A percentile compares a stretch with the other conserved stretches of the same genome.
These are phyloP conservation scores for Tillandsia leiboldiana DNA, from an alignment of 176 grass and related monocot species.

Conservation along the genomic window DNA sequence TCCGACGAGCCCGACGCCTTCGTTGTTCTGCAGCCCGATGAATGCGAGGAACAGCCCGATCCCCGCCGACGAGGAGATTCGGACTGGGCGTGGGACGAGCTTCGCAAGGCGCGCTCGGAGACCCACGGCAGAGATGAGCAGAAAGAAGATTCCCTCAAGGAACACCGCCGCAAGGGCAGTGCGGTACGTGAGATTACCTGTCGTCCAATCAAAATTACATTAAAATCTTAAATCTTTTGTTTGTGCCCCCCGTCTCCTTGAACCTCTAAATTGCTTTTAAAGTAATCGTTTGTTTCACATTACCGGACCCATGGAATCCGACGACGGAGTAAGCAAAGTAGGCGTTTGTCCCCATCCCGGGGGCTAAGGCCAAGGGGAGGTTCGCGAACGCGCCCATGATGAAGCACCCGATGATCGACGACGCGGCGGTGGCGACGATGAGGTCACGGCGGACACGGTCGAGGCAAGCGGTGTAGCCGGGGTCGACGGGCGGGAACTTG, in stretches of 20 bases:
- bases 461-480: conserved; percentile 54
- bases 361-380: conserved; percentile 54
- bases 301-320: conserved; percentile 69
- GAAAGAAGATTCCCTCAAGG: conserved; percentile 64
- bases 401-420: conserved; percentile 54
- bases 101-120: conserved; percentile 44
- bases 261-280: no score
- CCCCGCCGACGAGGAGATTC: conserved; percentile 53
- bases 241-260: no score
- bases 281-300: no score
- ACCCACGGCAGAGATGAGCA: conserved; percentile 43
- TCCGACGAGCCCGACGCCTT: conserved; percentile 53
- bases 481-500: conserved; percentile 74
- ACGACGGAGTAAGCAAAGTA: conserved; percentile 82
- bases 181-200: conserved; percentile 34
- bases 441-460: conserved; percentile 48
- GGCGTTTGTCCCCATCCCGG: conserved; percentile 81
- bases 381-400: conserved; percentile 77
- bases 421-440: conserved; percentile 75
- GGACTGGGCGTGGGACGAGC: conserved; percentile 51
- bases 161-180: conserved; percentile 70
- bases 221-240: no score
- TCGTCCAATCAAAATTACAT: no score
- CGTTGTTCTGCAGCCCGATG: conserved; percentile 52
- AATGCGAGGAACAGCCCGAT: conserved; percentile 61